Evolutionary conservation across 257 asterid species (phyloP).

Genomic region (Lycium ferocissimum): DNA sequence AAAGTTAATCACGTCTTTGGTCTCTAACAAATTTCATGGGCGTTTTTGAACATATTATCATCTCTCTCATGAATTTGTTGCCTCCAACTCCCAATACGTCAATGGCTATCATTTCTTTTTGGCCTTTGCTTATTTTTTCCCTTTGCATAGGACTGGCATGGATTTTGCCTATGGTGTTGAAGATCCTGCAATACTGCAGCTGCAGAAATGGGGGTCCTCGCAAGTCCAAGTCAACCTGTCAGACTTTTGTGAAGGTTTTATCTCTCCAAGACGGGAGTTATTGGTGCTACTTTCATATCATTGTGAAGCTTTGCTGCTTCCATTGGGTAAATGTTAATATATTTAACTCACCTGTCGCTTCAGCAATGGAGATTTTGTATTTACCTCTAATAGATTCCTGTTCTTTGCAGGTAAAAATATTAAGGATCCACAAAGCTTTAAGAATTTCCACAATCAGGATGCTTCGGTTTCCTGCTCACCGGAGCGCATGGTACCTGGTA

Average conservation of each 20-base stretch:
- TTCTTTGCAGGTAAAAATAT: slow-evolving; percentile 37
- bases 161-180: slow-evolving; percentile 50
- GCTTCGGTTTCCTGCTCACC: slow-evolving; percentile 27
- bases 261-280: slow-evolving; percentile 83
- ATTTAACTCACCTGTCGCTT: slow-evolving; percentile 19
- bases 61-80: slow-evolving; percentile 19
- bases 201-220: slow-evolving; percentile 81
- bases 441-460: slow-evolving; percentile 16
- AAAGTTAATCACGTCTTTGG: background rate
- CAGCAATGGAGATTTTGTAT: slow-evolving; percentile 16
- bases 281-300: slow-evolving; percentile 69
- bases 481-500: slow-evolving; percentile 41
- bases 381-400: slow-evolving; percentile 24
- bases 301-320: slow-evolving; percentile 72
- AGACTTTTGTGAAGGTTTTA: slow-evolving; percentile 74
- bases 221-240: slow-evolving; percentile 70
- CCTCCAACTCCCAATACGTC: slow-evolving; percentile 11
- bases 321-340: slow-evolving; percentile 71
- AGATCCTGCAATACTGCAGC: slow-evolving; percentile 71
- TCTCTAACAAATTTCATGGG: slow-evolving; percentile 15
- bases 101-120: slow-evolving; percentile 13
- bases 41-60: background rate
- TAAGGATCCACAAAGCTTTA: slow-evolving; percentile 48
- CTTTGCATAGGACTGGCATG: slow-evolving; percentile 32
- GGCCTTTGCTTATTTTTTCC: background rate